Evolutionary conservation across 192 early-diverging fungal genomes (phyloP).

Genomic region (Spizellomyces sp.): DNA sequence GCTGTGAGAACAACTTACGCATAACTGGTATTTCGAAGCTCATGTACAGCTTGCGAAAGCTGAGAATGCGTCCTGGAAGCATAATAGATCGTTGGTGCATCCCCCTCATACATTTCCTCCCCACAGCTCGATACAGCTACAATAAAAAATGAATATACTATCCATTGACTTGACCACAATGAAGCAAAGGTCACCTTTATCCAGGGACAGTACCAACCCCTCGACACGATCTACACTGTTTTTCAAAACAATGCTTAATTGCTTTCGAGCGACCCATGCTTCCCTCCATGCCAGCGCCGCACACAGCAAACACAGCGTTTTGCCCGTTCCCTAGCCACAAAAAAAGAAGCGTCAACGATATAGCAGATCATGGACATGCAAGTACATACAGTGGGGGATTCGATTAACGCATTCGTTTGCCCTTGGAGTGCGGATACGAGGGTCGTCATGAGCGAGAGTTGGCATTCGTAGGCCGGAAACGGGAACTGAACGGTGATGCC

Average conservation of each 20-base stretch:
- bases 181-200: not conserved
- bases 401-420: not conserved
- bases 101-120: not conserved
- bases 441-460: slow-evolving; percentile 67
- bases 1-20: slow-evolving; percentile 11
- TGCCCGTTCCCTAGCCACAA: slow-evolving; percentile 68
- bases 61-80: slow-evolving; percentile 58
- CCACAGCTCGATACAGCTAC: not conserved
- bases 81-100: slow-evolving; percentile 35
- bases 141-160: not conserved
- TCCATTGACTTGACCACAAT: not conserved
- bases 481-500: slow-evolving; percentile 67
- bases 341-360: slow-evolving; percentile 61
- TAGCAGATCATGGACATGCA: slow-evolving; percentile 38
- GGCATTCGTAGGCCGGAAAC: slow-evolving; percentile 66
- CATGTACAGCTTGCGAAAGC: slow-evolving; percentile 55
- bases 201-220: not conserved
- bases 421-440: slow-evolving; percentile 42
- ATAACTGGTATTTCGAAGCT: slow-evolving; percentile 54
- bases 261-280: slow-evolving; percentile 35
- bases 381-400: slow-evolving; percentile 23
- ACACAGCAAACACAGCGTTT: slow-evolving; percentile 74
- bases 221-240: not conserved
- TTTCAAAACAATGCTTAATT: slow-evolving; percentile 9
- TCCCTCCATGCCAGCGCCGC: slow-evolving; percentile 70